These are phyloP conservation scores for Cyclocybe cylindracea DNA, from an alignment of 768 basidiomycete species.

Conservation along the genomic window DNA sequence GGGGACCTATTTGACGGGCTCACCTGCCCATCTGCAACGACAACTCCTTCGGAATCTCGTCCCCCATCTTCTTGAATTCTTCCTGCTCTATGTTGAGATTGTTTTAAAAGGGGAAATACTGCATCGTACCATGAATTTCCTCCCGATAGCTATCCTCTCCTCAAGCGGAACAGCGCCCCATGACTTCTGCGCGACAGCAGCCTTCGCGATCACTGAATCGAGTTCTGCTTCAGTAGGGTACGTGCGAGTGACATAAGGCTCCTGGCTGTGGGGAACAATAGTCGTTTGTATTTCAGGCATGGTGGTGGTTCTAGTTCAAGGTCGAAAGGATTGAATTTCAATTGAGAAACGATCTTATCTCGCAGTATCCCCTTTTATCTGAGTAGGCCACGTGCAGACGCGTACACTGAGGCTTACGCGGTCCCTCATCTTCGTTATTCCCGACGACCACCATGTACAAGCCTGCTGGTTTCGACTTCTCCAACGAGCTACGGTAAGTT, in stretches of 20 bases:
- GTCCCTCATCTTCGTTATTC: slow-evolving; percentile 7
- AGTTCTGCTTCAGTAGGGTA: slow-evolving; percentile 67
- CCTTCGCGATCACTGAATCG: slow-evolving; percentile 54
- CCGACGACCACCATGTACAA: slow-evolving; percentile 43
- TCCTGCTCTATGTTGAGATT: slow-evolving; percentile 29
- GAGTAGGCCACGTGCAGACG: slow-evolving; percentile 29
- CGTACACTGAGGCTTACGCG: slow-evolving; percentile 25
- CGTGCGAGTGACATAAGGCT: slow-evolving; percentile 63
- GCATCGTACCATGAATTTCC: slow-evolving; percentile 37
- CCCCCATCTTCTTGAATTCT: slow-evolving; percentile 48
- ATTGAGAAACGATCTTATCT: not conserved
- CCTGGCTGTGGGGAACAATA: slow-evolving; percentile 78
- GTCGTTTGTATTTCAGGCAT: slow-evolving; percentile 67
- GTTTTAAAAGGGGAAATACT: not conserved
- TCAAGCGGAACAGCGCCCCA: slow-evolving; percentile 77
- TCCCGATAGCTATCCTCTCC: slow-evolving; percentile 69
- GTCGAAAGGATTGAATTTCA: no score
- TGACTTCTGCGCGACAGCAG: slow-evolving; percentile 67
- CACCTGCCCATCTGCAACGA: slow-evolving; percentile 92
- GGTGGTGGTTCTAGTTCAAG: slow-evolving; percentile 15
- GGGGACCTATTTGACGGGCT: slow-evolving; percentile 15
- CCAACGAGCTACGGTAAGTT: slow-evolving; percentile 66
- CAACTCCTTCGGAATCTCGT: slow-evolving; percentile 74
- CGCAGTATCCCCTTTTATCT: not conserved
- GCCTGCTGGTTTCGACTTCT: slow-evolving; percentile 73